Percentiles rank a stretch among this genome's conserved stretches.
Conservation (phyloP, 257 asterid species). For the Ilex asprella region DNA sequence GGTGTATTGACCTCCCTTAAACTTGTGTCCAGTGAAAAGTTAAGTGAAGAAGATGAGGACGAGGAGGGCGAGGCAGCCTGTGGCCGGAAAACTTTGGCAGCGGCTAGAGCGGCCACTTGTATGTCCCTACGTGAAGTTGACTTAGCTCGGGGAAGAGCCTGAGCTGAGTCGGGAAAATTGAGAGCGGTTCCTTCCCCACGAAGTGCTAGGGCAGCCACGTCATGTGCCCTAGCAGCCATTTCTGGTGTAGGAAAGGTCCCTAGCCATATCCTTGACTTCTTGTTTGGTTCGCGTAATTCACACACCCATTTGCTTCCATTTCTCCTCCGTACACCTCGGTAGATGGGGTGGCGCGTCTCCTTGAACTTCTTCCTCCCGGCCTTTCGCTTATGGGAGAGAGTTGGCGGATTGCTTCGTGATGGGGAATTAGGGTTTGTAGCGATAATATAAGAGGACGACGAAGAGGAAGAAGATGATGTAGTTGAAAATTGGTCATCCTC, state of each 20-base stretch:
- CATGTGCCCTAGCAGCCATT: conserved; percentile 1
- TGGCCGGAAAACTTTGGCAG: conserved; percentile 21
- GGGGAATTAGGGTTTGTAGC: too few species aligned
- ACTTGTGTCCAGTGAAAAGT: background rate
- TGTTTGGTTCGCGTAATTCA: background rate
- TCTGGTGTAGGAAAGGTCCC: background rate
- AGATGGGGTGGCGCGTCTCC: background rate
- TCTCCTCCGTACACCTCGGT: background rate
- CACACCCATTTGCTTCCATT: background rate
- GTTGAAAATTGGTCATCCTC: too few species aligned
- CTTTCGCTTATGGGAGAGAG: too few species aligned
- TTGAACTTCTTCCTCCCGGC: background rate
- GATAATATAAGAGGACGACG: too few species aligned
- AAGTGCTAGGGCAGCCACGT: conserved; percentile 26
- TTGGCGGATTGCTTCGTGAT: too few species aligned
- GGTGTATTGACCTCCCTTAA: background rate
- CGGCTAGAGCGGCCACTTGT: conserved; percentile 24
- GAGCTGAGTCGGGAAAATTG: conserved; percentile 25
- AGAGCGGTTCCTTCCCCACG: conserved; percentile 26
- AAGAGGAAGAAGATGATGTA: too few species aligned
- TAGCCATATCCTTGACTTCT: conserved; percentile 1
- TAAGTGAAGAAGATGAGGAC: background rate
- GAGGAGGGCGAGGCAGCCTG: background rate
- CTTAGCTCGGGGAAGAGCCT: conserved; percentile 20
- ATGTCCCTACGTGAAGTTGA: conserved; percentile 31